Base-by-base conservation (phyloP, 305 asterid species). In the Fraxinus platypoda region DNA sequence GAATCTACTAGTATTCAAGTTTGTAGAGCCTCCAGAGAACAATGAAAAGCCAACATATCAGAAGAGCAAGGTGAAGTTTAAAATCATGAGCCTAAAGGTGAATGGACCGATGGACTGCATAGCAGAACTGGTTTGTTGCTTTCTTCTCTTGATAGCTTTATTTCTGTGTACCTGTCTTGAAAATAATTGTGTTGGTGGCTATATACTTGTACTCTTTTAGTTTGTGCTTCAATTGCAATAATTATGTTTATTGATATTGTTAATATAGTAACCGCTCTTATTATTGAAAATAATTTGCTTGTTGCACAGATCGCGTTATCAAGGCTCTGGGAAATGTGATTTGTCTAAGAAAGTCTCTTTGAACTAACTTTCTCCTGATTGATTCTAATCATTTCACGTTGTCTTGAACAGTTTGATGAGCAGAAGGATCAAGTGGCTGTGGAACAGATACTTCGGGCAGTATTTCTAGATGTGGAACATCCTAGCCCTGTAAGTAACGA, bases 1-100 rank as follows among this genome's bases (percentile, higher is more conserved):
- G 81, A 46, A 31, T 88, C 70, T 70, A 41, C 77, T 86, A 95
- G 99, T 95, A 41, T 94, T 94, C 92, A 95, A 95, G 93, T 95
- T 95, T 87, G 97, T 95, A 34, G 98, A 95, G 89, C 97, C 49
- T 81, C 99, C 99, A 38, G 99, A 94, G 88, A 94, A 92, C 87
- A 94, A 94, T 87, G 99, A 95, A 86, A 95, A 91, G 87, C 94
- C 93, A 79, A 91, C 88, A 89, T 94, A 95, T 83, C 97, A 93
- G 90, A 94, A 90, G 87, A 90, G 94, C 92, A 87, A 88, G 86
- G 97, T 93, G 87, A 95, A 95, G 89, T 95, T 95, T 85, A 95
- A 94, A 87, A 95, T 94, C 86, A 93, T 93, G 97, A 95, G 99
- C 89, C 88, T 94, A 38, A 95, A 95, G 89, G 97, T 95, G 88